Conservation (phyloP, 805 yeast species). For the Starmerella asiatica region DNA sequence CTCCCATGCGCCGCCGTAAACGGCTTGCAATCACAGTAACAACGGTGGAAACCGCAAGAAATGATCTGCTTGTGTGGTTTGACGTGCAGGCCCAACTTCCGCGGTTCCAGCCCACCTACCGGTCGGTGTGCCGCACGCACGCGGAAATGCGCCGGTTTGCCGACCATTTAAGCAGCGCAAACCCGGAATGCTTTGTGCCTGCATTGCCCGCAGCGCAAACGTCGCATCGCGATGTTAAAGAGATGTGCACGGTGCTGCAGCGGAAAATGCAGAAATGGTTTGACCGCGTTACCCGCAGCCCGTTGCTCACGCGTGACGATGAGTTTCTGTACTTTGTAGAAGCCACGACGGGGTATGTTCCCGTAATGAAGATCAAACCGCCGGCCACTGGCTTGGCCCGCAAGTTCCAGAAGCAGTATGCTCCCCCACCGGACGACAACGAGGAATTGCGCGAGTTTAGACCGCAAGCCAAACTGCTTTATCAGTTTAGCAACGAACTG, state of each 20-base stretch:
- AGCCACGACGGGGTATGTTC: conserved; percentile 55
- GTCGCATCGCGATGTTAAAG: conserved; percentile 73
- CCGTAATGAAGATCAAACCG: conserved; percentile 44
- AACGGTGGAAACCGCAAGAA: conserved; percentile 57
- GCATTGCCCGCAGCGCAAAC: conserved; percentile 66
- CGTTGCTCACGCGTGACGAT: conserved; percentile 72
- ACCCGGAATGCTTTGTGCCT: conserved; percentile 88
- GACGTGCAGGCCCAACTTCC: conserved; percentile 60
- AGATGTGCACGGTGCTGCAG: conserved; percentile 49
- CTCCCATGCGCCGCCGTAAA: conserved; percentile 21
- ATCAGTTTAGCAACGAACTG: conserved; percentile 36
- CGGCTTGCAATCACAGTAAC: conserved; percentile 44
- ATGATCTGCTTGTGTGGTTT: conserved; percentile 64
- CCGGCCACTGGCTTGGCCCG: conserved; percentile 79
- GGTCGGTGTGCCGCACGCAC: conserved; percentile 67
- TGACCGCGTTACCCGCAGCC: conserved; percentile 54
- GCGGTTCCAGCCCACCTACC: conserved; percentile 60
- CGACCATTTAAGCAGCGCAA: conserved; percentile 62
- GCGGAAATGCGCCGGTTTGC: conserved; percentile 65
- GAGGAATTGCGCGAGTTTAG: conserved; percentile 70
- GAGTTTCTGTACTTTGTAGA: conserved; percentile 78
- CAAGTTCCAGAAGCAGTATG: conserved; percentile 79
- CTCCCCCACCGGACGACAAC: conserved; percentile 82
- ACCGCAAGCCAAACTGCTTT: conserved; percentile 69
- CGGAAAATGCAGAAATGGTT: conserved; percentile 74